Conservation (phyloP, 116 monocot species). For the Cymodocea nodosa region DNA sequence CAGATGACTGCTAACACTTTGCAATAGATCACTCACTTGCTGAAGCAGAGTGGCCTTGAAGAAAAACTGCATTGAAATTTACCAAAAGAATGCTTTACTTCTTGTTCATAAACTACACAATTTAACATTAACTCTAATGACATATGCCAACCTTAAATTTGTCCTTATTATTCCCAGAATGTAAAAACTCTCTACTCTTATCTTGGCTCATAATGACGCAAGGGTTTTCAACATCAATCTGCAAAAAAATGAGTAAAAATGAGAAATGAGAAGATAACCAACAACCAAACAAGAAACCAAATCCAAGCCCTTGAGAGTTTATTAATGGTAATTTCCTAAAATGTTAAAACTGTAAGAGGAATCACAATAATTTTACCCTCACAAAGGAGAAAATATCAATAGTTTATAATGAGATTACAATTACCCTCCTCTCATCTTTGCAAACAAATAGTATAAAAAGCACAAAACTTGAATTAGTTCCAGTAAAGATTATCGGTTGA, state of each 20-base stretch:
- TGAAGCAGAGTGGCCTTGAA: constrained; percentile 98
- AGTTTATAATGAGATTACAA: too few relatives aligned
- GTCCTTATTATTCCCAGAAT: constrained; percentile 96
- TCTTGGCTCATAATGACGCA: constrained; percentile 99
- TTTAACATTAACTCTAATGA: neutral
- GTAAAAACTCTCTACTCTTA: constrained; percentile 97
- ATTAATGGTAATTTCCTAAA: too few relatives aligned
- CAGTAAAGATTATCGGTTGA: too few relatives aligned
- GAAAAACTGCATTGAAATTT: constrained; percentile 56
- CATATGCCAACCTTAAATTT: constrained; percentile 75
- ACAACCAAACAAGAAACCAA: too few relatives aligned
- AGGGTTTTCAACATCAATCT: constrained; percentile 99
- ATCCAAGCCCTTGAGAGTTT: too few relatives aligned
- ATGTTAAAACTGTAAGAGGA: too few relatives aligned
- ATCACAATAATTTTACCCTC: too few relatives aligned
- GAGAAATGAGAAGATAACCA: too few relatives aligned
- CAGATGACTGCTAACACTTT: constrained; percentile 43
- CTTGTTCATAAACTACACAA: neutral
- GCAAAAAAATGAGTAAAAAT: constrained; percentile 13
- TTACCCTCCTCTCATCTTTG: too few relatives aligned
- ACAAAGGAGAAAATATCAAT: too few relatives aligned
- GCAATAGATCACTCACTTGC: constrained; percentile 84
- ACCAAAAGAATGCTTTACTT: neutral
- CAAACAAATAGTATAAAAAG: too few relatives aligned
- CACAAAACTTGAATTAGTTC: too few relatives aligned